phyloP scores from a whole-genome alignment of 2,329 filamentous ascomycete species.

The Helicocarpus griseus region DNA sequence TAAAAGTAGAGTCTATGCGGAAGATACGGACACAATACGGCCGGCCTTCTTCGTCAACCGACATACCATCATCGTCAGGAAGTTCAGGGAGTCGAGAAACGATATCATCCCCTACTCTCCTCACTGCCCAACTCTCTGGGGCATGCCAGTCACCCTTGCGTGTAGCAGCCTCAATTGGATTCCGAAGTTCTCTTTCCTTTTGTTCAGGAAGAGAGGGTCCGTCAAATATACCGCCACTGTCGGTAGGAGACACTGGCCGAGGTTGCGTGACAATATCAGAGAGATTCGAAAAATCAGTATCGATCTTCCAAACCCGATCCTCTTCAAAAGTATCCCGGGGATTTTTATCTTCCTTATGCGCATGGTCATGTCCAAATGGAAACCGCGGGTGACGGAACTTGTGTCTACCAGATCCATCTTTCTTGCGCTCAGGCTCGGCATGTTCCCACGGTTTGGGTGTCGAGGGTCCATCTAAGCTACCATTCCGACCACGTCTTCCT shows the following conservation, averaged over 20 bases:
- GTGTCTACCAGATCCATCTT: slow-evolving; percentile 24
- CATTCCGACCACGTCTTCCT: slow-evolving; percentile 22
- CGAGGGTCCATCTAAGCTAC: slow-evolving; percentile 25
- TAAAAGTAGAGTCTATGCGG: slow-evolving; percentile 85
- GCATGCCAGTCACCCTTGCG: slow-evolving; percentile 70
- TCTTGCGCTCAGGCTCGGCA: slow-evolving; percentile 30
- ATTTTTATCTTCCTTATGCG: slow-evolving; percentile 16
- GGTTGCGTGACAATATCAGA: slow-evolving; percentile 74
- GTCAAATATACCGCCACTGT: slow-evolving; percentile 31
- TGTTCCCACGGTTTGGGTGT: slow-evolving; percentile 18
- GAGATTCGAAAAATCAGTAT: slow-evolving; percentile 85
- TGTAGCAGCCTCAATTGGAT: slow-evolving; percentile 17
- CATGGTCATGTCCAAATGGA: slow-evolving; percentile 22
- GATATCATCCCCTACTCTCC: slow-evolving; percentile 43
- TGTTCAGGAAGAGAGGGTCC: slow-evolving; percentile 18
- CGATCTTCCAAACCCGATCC: slow-evolving; percentile 62
- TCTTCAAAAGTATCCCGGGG: slow-evolving; percentile 41
- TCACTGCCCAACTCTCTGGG: slow-evolving; percentile 93
- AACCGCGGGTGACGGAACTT: slow-evolving; percentile 26
- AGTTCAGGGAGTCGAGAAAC: slow-evolving; percentile 30
- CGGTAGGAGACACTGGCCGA: slow-evolving; percentile 60
- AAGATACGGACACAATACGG: slow-evolving; percentile 94
- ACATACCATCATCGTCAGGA: slow-evolving; percentile 61
- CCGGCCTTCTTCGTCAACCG: slow-evolving; percentile 63
- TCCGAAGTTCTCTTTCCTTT: slow-evolving; percentile 21